Evolutionary conservation across 768 basidiomycete species (phyloP).

Genomic region (Rhodotorula graminis): DNA sequence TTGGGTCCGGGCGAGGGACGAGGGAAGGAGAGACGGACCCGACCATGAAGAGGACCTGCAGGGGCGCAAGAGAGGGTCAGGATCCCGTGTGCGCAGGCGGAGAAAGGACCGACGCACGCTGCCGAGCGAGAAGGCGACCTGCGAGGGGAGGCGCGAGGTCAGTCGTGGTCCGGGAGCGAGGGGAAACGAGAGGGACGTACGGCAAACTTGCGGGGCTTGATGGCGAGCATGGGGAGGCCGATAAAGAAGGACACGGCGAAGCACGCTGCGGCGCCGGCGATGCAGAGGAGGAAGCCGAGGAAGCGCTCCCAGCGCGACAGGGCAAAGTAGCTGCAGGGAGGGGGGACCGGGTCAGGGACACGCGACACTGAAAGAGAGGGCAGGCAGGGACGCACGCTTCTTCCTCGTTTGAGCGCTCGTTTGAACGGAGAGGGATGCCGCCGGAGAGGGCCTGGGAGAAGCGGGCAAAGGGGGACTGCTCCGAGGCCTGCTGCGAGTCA

Average conservation of each 20-base stretch:
- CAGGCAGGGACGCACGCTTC: slow-evolving; percentile 61
- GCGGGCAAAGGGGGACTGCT: slow-evolving; percentile 63
- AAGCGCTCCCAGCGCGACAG: slow-evolving; percentile 90
- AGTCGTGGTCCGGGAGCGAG: slow-evolving; percentile 58
- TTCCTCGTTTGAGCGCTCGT: slow-evolving; percentile 81
- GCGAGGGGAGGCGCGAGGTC: not conserved
- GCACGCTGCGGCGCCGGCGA: slow-evolving; percentile 85
- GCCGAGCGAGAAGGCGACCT: slow-evolving; percentile 27
- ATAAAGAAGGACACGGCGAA: slow-evolving; percentile 87
- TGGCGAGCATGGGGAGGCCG: slow-evolving; percentile 59
- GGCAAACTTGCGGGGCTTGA: slow-evolving; percentile 86
- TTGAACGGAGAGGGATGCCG: slow-evolving; percentile 83
- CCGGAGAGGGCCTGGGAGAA: slow-evolving; percentile 77
- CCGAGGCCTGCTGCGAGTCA: slow-evolving; percentile 53
- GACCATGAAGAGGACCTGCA: slow-evolving; percentile 78
- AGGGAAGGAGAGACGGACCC: slow-evolving; percentile 57
- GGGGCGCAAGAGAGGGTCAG: not conserved
- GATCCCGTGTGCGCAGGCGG: too few species aligned
- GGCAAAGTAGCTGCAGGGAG: slow-evolving; percentile 47
- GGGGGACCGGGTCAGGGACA: not conserved
- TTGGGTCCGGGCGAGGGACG: not conserved
- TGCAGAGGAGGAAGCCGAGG: slow-evolving; percentile 81
- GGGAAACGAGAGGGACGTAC: slow-evolving; percentile 47
- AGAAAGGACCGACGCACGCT: slow-evolving; percentile 15
- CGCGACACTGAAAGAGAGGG: too few species aligned